Base-by-base conservation (phyloP, 108 stramenopile genomes). In the Cyclostephanos invisitatus region DNA sequence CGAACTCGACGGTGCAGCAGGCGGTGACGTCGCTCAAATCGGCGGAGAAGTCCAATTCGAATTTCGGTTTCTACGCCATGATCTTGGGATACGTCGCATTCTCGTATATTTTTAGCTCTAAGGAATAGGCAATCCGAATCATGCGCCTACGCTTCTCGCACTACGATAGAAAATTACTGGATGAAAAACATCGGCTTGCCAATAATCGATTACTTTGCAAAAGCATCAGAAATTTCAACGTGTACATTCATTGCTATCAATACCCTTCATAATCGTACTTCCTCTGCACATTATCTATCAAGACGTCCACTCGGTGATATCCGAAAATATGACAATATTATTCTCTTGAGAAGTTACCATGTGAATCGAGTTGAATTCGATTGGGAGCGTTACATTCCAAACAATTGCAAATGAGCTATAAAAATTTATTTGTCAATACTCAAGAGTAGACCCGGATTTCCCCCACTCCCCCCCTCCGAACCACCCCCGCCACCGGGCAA, bases 1-100 rank as follows among this genome's bases (percentile, higher is more conserved):
- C 88, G 32, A 91, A 93, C 67, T 81, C 84, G 25, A 90, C 87
- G 27, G 91, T 96, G 40, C 88, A 88, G 12, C 86, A 92, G 73
- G 95, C 95, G 9, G 91, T 93, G 24, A 74, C 81, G 51, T 73
- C 84, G 37, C 74, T 96, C 50, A 92, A 96, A 64, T 70, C 80
- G 0, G 83, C 79, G 36, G 84, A 77, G 46, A 80, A 89, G 64
- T 70, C 75, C 35, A 86, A 83, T 27, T 86, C 85, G 46, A 89
- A 87, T 63, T 69, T 89, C 60, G 94, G 94, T 14, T 96, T 96
- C 73, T 96, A 96, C 66, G 79, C 84, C 24, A 91, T 96, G 94
- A 96, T 96, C 70, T 72, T 96, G 49, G 94, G 94, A 5, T 96
- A 96, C 73, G 90, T 96, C 74, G 87, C 88, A 59, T 86, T 96